Evolutionary conservation across 345 rosid genomes (phyloP), one percentile per base, ranked within the genome.

Genomic region (Excoecaria cochinchinensis): DNA sequence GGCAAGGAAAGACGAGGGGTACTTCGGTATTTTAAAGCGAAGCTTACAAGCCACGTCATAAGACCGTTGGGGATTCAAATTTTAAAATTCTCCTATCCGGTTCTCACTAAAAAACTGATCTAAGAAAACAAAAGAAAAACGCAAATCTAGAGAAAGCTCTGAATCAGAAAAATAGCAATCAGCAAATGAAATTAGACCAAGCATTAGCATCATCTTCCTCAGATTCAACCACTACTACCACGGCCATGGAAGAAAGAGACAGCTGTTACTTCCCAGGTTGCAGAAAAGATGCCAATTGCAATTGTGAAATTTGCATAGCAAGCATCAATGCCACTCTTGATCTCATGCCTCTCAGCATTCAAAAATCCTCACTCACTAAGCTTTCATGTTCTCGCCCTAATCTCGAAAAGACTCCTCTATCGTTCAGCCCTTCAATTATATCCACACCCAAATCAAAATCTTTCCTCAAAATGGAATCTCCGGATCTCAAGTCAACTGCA

Each of bases 321-420:
- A 91, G 97, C 85, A 89, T 95, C 88, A 90, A 84, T 64, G 97
- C 97, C 38, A 95, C 92, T 53, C 92, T 88, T 51, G 99, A 95
- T 65, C 98, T 95, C 77, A 86, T 89, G 91, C 89, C 96, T n/a
- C 22, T 48, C 9, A 95, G 90, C 74, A 75, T 82, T n/a, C 94
- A 89, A 39, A 92, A 85, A 71, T 88, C 86, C 77, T 89, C 97
- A 0, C 85, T 93, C 78, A 85, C 92, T 10, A 90, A 85, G 80
- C 80, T 90, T 78, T 89, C 79, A 63, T 82, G 89, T 0, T 74
- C 77, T 0, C 64, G 24, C 76, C 83, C 76, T 66, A 77, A 80
- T n/a, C 60, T 76, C 0, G 84, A 77, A 6, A 58, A 67, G 1
- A 86, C 95, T 25, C 95, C 97, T 0, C 53, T 89, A 40, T 86